Evolutionary conservation across 805 yeast species (phyloP).

Genomic region (Yarrowia porcina): DNA sequence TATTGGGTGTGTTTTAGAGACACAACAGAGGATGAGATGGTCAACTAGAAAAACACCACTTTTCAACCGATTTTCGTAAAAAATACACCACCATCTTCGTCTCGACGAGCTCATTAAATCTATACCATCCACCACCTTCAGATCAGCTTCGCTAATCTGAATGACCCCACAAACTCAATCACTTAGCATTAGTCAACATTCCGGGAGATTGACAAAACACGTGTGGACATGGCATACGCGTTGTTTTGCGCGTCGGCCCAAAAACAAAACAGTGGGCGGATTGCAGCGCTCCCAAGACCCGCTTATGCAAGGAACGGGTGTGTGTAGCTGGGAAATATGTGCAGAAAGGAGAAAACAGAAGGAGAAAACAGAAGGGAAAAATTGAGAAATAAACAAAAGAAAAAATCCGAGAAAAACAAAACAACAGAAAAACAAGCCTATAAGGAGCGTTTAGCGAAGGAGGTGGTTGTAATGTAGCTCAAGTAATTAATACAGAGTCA

Average conservation of each 20-base stretch:
- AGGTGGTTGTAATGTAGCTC: no score
- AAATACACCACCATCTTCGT: no score
- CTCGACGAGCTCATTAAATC: no score
- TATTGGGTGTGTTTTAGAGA: no score
- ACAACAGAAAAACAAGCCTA: no score
- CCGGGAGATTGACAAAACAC: slow-evolving; percentile 18
- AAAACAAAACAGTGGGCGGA: not conserved
- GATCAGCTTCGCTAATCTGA: no score
- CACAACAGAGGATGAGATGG: no score
- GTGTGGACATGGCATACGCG: slow-evolving; percentile 13
- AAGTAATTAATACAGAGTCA: no score
- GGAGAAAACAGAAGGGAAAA: not conserved
- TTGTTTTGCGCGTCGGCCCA: not conserved
- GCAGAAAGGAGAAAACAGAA: not conserved
- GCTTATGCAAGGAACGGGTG: slow-evolving; percentile 8
- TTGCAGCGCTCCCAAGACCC: not conserved
- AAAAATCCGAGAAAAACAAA: not conserved
- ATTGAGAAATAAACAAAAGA: not conserved
- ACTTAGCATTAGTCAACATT: not conserved
- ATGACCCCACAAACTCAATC: not conserved
- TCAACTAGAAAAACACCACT: no score
- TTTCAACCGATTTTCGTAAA: no score
- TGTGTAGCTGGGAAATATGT: not conserved
- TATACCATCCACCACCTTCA: not conserved
- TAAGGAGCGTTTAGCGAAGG: no score